Evolutionary conservation across 2,329 filamentous ascomycete species (phyloP), one percentile per base, ranked within the genome.

Genomic region (Calycina herbarum): DNA sequence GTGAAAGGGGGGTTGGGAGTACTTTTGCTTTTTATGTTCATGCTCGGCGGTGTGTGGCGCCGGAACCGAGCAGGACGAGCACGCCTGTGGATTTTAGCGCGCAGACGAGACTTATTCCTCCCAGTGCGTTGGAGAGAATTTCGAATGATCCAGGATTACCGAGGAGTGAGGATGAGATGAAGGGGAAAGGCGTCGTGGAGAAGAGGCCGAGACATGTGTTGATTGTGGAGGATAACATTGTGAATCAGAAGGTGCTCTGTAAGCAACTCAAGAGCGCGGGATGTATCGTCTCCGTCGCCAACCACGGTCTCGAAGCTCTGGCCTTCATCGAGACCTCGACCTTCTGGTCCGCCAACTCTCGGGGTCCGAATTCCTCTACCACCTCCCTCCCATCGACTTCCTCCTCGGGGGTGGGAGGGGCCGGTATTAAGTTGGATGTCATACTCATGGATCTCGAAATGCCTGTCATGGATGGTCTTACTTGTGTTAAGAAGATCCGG

Each of bases 201-300:
- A 11, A 40, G 24, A 15, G 15, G 10, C 61, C 29, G 5, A 62
- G 33, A 33, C 65, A 73, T 40, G 82, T 89, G 6, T 79, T 89
- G 35, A 86, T 89, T 10, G 87, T 89, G 4, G 87, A 89, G 72
- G 87, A 89, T 73, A 89, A 89, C 67, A 77, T 89, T 31, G 85
- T 89, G 58, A 89, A 89, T 71, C 86, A 89, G 71, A 85, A 83
- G 68, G 86, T 89, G 2, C 78, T 89, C n/a, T 82, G 85, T 68
- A 83, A 85, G 35, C 86, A 88, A 70, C 79, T 89, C 15, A 80
- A 80, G 20, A 84, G 83, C 62, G 82, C 81, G 35, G 86, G 86
- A 4, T 87, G 86, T 70, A 83, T 82, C 54, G 86, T 85, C 0
- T 81, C 83, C 65, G 85, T 89, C 3, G 86, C 87, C 13, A 89